phyloP scores from a whole-genome alignment of 768 basidiomycete genomes.

The Podaxis mareebaensis region DNA sequence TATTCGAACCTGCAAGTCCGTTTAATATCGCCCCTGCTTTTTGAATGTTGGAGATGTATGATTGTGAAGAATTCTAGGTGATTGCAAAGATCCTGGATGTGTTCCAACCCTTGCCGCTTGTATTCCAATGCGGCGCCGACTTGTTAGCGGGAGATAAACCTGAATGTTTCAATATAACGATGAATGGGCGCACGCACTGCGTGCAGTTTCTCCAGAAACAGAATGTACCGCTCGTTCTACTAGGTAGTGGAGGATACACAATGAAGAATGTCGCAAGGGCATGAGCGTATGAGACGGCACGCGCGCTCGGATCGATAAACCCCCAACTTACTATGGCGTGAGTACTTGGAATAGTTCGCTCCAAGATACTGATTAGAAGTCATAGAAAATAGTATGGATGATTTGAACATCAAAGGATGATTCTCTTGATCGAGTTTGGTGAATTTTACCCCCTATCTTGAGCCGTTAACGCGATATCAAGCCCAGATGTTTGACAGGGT shows the following conservation, averaged over 20 bases:
- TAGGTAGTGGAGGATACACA: slow-evolving; percentile 97
- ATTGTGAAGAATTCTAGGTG: slow-evolving; percentile 48
- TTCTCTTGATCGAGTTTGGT: slow-evolving; percentile 81
- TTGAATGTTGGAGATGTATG: neutral
- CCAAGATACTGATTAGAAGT: slow-evolving; percentile 94
- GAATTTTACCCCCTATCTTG: slow-evolving; percentile 23
- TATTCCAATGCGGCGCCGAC: slow-evolving; percentile 95
- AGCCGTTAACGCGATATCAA: neutral
- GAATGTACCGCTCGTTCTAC: slow-evolving; percentile 83
- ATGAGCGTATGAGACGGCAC: slow-evolving; percentile 97
- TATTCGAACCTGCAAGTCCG: slow-evolving; percentile 84
- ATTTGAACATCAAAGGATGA: slow-evolving; percentile 81
- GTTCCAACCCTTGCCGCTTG: slow-evolving; percentile 82
- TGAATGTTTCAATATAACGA: slow-evolving; percentile 93
- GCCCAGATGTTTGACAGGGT: slow-evolving; percentile 20
- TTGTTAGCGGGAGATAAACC: slow-evolving; percentile 94
- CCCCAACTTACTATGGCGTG: slow-evolving; percentile 78
- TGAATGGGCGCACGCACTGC: slow-evolving; percentile 93
- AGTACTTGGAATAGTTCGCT: slow-evolving; percentile 97
- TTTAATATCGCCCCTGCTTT: neutral
- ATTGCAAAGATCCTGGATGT: slow-evolving; percentile 84
- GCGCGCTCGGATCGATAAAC: slow-evolving; percentile 86
- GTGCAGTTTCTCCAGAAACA: slow-evolving; percentile 85
- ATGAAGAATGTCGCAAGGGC: slow-evolving; percentile 93
- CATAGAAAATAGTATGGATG: slow-evolving; percentile 90